phyloP scores from a whole-genome alignment of 2,329 filamentous ascomycete species.

The Colletotrichum plurivorum region DNA sequence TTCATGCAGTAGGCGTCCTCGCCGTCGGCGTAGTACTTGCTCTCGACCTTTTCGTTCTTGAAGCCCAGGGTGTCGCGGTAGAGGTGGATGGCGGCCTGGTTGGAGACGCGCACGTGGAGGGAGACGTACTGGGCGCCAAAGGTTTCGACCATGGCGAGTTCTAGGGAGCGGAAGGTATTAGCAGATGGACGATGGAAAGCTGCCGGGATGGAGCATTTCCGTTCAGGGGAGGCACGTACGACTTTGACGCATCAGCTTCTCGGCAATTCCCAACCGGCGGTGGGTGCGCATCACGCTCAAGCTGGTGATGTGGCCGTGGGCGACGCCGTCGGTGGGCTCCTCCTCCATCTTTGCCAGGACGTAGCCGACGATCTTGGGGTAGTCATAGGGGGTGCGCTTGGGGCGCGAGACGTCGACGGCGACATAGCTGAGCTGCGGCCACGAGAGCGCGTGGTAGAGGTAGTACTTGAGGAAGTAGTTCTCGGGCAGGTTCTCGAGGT shows the following conservation, averaged over 20 bases:
- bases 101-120: conserved; percentile 94
- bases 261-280: conserved; percentile 88
- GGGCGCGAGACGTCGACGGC: conserved; percentile 92
- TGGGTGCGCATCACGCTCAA: conserved; percentile 98
- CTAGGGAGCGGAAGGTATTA: conserved; percentile 47
- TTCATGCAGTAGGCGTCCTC: conserved; percentile 97
- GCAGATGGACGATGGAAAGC: conserved; percentile 7
- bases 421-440: conserved; percentile 97
- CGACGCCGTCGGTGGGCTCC: conserved; percentile 90
- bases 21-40: conserved; percentile 96
- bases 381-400: conserved; percentile 83
- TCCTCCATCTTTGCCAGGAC: conserved; percentile 99
- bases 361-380: conserved; percentile 98
- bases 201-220: conserved; percentile 18
- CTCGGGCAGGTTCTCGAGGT: conserved; percentile 98
- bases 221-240: conserved; percentile 69
- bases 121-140: conserved; percentile 94
- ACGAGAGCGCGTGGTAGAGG: conserved; percentile 97
- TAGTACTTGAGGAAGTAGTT: conserved; percentile 99
- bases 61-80: conserved; percentile 95
- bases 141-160: conserved; percentile 96
- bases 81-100: conserved; percentile 89
- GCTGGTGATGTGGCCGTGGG: conserved; percentile 96
- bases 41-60: conserved; percentile 86
- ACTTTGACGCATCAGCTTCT: conserved; percentile 97